phyloP scores from a whole-genome alignment of 345 rosid genomes.

The Rhizophora mangle region DNA sequence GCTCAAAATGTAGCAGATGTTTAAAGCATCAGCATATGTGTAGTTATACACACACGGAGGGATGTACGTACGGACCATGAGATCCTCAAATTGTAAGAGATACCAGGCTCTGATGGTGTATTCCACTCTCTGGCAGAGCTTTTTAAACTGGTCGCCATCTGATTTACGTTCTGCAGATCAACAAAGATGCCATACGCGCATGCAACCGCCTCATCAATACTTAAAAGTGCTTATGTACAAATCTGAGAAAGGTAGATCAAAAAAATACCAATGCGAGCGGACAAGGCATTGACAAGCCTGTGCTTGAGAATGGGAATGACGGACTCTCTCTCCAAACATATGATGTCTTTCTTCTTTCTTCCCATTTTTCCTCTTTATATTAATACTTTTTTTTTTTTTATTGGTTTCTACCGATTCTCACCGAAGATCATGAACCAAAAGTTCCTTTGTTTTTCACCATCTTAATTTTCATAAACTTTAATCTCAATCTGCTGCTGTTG shows the following conservation, averaged over 20 bases:
- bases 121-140: slow-evolving; percentile 62
- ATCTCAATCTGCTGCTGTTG: too few species aligned
- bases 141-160: slow-evolving; percentile 50
- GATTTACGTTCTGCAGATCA: slow-evolving; percentile 26
- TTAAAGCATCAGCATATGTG: background rate
- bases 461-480: too few species aligned
- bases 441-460: too few species aligned
- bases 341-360: slow-evolving; percentile 55
- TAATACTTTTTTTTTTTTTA: too few species aligned
- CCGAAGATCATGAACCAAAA: too few species aligned
- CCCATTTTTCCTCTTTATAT: slow-evolving; percentile 22
- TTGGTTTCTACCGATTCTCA: too few species aligned
- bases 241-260: background rate
- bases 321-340: slow-evolving; percentile 61
- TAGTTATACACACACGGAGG: background rate
- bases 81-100: slow-evolving; percentile 65
- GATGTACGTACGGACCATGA: slow-evolving; percentile 36
- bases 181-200: background rate
- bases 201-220: background rate
- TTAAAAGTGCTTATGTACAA: background rate
- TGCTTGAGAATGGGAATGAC: slow-evolving; percentile 70
- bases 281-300: slow-evolving; percentile 44
- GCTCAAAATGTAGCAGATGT: background rate
- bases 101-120: slow-evolving; percentile 72
- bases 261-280: slow-evolving; percentile 41